Percentiles rank a stretch among this genome's conserved stretches.
Evolutionary conservation across 192 early-diverging fungal genomes (phyloP).

Genomic region (Entophlyctis helioformis): DNA sequence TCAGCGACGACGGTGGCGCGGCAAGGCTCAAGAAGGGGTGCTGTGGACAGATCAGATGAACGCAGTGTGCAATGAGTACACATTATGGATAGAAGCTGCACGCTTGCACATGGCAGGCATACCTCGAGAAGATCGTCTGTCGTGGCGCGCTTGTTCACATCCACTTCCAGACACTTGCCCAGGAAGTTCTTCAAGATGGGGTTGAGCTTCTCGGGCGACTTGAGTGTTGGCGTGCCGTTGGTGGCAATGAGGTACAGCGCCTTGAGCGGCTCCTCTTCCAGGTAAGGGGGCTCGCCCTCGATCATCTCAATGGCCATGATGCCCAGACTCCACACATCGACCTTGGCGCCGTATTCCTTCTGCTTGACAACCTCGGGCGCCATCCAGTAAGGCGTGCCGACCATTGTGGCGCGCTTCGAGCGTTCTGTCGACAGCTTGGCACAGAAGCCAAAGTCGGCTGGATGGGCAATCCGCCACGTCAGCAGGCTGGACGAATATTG

Average conservation of each 20-base stretch:
- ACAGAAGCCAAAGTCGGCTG: slow-evolving; percentile 82
- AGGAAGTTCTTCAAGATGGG: slow-evolving; percentile 83
- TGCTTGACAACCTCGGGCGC: slow-evolving; percentile 91
- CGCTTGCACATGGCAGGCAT: not conserved
- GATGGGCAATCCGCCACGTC: not conserved
- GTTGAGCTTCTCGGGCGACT: slow-evolving; percentile 77
- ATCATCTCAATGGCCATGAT: slow-evolving; percentile 98
- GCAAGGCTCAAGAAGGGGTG: slow-evolving; percentile 82
- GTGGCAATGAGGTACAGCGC: slow-evolving; percentile 64
- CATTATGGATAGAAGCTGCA: no score
- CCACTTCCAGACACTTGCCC: slow-evolving; percentile 82
- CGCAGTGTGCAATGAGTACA: no score
- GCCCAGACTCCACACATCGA: slow-evolving; percentile 96
- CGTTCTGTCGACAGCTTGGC: slow-evolving; percentile 59
- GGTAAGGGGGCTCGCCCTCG: slow-evolving; percentile 93
- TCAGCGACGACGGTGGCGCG: slow-evolving; percentile 59
- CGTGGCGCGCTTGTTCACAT: slow-evolving; percentile 71
- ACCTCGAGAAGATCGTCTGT: slow-evolving; percentile 66
- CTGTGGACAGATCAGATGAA: slow-evolving; percentile 15
- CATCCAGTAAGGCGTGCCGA: slow-evolving; percentile 93
- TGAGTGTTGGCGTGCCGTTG: slow-evolving; percentile 83
- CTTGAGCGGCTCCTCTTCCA: slow-evolving; percentile 84
- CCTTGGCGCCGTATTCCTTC: slow-evolving; percentile 83
- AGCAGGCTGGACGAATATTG: not conserved
- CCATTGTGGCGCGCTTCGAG: slow-evolving; percentile 67